Evolutionary conservation across 306 rosid species (phyloP).

Genomic region (Pyrus communis): DNA sequence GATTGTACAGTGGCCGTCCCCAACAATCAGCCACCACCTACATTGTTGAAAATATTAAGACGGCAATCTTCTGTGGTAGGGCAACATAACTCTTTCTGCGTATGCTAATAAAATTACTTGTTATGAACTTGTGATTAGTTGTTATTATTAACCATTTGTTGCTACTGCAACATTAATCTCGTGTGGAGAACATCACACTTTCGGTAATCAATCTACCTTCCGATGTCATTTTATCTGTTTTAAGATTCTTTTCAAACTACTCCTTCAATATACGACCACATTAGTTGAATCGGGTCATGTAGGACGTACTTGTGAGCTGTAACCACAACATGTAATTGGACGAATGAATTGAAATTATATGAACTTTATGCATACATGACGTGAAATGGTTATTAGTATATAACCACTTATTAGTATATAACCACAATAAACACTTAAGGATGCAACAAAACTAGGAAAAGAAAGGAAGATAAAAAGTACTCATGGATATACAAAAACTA

Average conservation of each 20-base stretch:
- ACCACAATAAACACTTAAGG: neutral
- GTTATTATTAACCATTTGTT: neutral
- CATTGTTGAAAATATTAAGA: slow-evolving; percentile 55
- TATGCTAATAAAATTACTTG: neutral
- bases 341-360: neutral
- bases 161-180: neutral
- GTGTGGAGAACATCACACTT: neutral
- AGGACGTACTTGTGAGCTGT: neutral
- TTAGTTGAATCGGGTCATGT: neutral
- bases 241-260: neutral
- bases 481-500: neutral
- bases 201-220: neutral
- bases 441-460: neutral
- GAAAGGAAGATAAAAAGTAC: neutral
- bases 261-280: neutral
- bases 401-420: neutral
- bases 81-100: neutral
- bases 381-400: neutral
- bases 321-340: neutral
- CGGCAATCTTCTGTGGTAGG: slow-evolving; percentile 63
- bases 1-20: slow-evolving; percentile 73
- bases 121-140: neutral
- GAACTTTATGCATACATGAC: neutral
- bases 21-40: slow-evolving; percentile 50
- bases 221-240: neutral